Conservation (phyloP, 192 early-diverging fungal genomes). For the Podila epicladia region DNA sequence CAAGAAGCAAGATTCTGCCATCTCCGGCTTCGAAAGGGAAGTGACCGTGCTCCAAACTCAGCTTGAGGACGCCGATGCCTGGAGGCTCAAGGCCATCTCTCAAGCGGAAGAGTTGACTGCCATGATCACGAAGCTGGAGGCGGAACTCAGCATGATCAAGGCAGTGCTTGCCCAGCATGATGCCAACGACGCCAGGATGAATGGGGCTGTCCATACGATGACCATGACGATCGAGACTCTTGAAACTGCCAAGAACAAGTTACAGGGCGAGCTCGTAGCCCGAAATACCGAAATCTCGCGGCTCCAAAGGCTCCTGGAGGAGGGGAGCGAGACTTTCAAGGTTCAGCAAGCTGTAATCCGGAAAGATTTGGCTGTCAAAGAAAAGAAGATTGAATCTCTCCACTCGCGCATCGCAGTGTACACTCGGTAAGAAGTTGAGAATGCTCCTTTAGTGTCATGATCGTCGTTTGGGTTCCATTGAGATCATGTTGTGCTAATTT, state of each 20-base stretch:
- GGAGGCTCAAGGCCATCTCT: constrained; percentile 10
- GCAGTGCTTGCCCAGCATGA: constrained; percentile 13
- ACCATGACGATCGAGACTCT: constrained; percentile 7
- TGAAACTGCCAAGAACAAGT: constrained; percentile 7
- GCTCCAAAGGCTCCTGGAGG: constrained; percentile 4
- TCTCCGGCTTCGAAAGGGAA: constrained; percentile 2
- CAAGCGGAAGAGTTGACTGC: constrained; percentile 18
- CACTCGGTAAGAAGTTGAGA: neutral
- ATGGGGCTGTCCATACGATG: constrained; percentile 2
- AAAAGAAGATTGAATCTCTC: constrained; percentile 23
- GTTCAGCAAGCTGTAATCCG: constrained; percentile 6
- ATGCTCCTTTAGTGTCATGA: no score
- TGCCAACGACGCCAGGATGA: constrained; percentile 10
- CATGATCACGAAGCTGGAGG: constrained; percentile 14
- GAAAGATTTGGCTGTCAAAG: constrained; percentile 9
- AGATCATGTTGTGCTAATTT: neutral
- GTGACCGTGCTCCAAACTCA: constrained; percentile 1
- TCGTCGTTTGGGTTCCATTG: no score
- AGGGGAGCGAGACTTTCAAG: constrained; percentile 1
- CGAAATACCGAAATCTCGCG: constrained; percentile 8
- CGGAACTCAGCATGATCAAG: constrained; percentile 9
- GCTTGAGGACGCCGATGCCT: constrained; percentile 10
- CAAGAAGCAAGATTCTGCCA: neutral
- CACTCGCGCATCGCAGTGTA: constrained; percentile 13
- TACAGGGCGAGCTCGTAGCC: neutral